These are phyloP conservation scores for Fusarium pseudocircinatum DNA, from an alignment of 2,329 filamentous ascomycete species.

Conservation along the genomic window DNA sequence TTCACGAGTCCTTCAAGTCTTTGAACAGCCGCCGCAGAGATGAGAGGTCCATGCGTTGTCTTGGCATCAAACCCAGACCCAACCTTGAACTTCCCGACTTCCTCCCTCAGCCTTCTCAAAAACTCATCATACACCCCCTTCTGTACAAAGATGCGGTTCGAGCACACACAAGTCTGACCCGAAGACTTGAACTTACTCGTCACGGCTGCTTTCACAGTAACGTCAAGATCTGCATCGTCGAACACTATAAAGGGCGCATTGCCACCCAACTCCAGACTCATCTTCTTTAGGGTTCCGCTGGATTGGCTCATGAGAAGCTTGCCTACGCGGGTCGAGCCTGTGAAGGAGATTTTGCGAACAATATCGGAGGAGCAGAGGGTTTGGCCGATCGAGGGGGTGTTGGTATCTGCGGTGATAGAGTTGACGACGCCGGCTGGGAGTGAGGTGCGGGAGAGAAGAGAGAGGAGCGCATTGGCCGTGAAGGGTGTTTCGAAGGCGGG, in stretches of 20 bases:
- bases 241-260: slow-evolving; percentile 73
- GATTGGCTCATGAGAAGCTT: slow-evolving; percentile 75
- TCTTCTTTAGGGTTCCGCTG: slow-evolving; percentile 70
- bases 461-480: background rate
- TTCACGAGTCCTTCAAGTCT: background rate
- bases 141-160: slow-evolving; percentile 80
- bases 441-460: background rate
- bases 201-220: slow-evolving; percentile 63
- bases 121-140: slow-evolving; percentile 77
- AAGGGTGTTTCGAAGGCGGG: background rate
- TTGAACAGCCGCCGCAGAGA: background rate
- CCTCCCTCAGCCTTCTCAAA: slow-evolving; percentile 65
- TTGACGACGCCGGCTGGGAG: slow-evolving; percentile 49
- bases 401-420: slow-evolving; percentile 71
- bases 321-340: slow-evolving; percentile 64
- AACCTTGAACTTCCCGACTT: slow-evolving; percentile 54
- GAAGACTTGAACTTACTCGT: slow-evolving; percentile 87
- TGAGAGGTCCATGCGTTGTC: slow-evolving; percentile 74
- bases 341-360: slow-evolving; percentile 79
- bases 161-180: slow-evolving; percentile 90
- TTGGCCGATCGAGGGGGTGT: slow-evolving; percentile 72
- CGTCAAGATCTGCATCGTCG: slow-evolving; percentile 70
- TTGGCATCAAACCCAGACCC: slow-evolving; percentile 69
- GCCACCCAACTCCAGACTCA: slow-evolving; percentile 74
- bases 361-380: slow-evolving; percentile 69